These are phyloP conservation scores for Phytopythium vexans DNA, from an alignment of 352 stramenopile species.

Conservation along the genomic window DNA sequence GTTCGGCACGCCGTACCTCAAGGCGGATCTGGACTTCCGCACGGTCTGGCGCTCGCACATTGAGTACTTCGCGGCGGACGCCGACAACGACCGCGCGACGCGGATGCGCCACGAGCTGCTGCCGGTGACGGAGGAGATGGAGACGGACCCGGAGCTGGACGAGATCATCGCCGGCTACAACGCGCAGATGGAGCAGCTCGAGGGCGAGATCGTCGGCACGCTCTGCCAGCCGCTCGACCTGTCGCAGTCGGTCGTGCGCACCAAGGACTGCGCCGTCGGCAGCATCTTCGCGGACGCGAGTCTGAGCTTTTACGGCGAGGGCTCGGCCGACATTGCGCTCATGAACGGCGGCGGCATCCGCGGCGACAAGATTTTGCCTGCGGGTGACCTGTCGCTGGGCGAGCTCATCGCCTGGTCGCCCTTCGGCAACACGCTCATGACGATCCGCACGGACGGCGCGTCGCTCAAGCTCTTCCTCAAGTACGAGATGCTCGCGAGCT, in stretches of 20 bases:
- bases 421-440: constrained; percentile 65
- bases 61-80: constrained; percentile 47
- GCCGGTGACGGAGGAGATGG: constrained; percentile 57
- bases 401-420: constrained; percentile 61
- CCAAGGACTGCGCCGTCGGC: constrained; percentile 44
- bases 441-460: constrained; percentile 48
- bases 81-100: constrained; percentile 18
- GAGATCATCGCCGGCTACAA: constrained; percentile 44
- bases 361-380: constrained; percentile 51
- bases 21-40: constrained; percentile 68
- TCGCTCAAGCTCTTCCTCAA: constrained; percentile 62
- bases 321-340: constrained; percentile 44
- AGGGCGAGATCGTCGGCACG: constrained; percentile 40
- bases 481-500: constrained; percentile 44
- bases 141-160: constrained; percentile 46
- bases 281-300: constrained; percentile 51
- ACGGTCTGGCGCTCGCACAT: constrained; percentile 60
- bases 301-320: constrained; percentile 47
- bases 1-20: constrained; percentile 68
- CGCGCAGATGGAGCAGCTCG: constrained; percentile 33
- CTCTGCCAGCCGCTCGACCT: constrained; percentile 59
- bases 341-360: constrained; percentile 72
- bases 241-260: constrained; percentile 30
- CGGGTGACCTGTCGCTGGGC: constrained; percentile 45
- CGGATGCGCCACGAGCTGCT: constrained; percentile 53